Evolutionary conservation across 2,329 filamentous ascomycete species (phyloP), one percentile per base, ranked within the genome.

Genomic region (Aspergillus sojae): DNA sequence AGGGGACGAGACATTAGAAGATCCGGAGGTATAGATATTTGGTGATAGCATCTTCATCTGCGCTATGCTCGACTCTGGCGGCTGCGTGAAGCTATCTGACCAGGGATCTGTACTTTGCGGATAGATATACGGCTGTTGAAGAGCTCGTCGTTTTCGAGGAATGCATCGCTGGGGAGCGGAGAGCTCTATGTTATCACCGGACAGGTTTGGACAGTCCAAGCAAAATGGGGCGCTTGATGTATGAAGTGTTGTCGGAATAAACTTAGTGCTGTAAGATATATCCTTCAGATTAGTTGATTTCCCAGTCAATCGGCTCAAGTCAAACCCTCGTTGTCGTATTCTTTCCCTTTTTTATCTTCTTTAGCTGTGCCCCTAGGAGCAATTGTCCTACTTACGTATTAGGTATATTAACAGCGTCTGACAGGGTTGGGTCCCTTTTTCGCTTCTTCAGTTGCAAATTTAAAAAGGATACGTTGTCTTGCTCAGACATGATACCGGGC

Each of bases 401-500:
- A 21, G 45, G 52, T n/a, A 60, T 23, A 43, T 66, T 60, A n/a
- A 67, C 57, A 34, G 57, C 34, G n/a, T 66, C 67, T n/a, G 65
- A 57, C 30, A 63, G 50, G 2, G 43, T 30, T 19, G 55, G 52
- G 54, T 74, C 71, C 56, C 72, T 67, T 48, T 73, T 75, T 30
- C 73, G 62, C 60, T 75, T 75, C 39, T 67, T 72, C 21, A 70
- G 43, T 41, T 57, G 63, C 5, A 66, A 39, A 57, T 12, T 58
- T 19, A 65, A 43, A 39, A 57, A 5, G 55, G 54, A 53, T 28
- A 53, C 43, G 30, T 64, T 34, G 39, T 21, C n/a, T 19, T 65
- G 62, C 48, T 66, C 63, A 36, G 61, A 39, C 39, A 59, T 58
- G 36, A 65, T 55, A 14, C 58, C 62, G 16, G 61, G 56, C 65